A percentile compares a stretch with the other conserved stretches of the same genome.
phyloP scores from a whole-genome alignment of 148 eudicot species.

The Fagopyrum tataricum region DNA sequence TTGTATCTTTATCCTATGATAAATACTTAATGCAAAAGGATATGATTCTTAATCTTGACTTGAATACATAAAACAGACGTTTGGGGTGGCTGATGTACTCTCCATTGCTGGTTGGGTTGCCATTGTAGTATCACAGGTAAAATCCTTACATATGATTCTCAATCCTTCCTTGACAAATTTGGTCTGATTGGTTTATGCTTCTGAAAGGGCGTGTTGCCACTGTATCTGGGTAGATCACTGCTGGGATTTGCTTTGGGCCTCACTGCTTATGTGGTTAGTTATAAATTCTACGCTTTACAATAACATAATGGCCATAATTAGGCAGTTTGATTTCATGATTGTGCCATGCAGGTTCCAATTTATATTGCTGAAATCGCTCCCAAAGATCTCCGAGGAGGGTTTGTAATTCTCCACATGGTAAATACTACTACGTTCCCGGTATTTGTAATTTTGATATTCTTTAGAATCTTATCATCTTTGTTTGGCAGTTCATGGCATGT shows the following conservation, averaged over 20 bases:
- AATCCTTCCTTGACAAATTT: neutral
- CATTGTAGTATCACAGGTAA: constrained; percentile 24
- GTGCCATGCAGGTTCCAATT: constrained; percentile 15
- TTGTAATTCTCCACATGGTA: constrained; percentile 21
- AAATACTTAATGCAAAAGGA: neutral
- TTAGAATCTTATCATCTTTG: no score
- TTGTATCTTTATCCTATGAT: neutral
- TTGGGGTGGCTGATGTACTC: constrained; percentile 18
- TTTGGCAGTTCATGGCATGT: constrained; percentile 18
- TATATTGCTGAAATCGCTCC: constrained; percentile 32
- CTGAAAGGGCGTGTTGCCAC: constrained; percentile 26
- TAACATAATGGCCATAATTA: no score
- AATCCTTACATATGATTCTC: neutral
- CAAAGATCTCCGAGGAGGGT: constrained; percentile 23
- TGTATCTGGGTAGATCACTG: constrained; percentile 27
- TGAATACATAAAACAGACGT: constrained; percentile 15
- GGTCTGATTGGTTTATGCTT: neutral
- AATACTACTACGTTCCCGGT: neutral
- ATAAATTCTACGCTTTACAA: neutral
- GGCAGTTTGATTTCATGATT: neutral
- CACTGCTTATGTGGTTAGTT: constrained; percentile 23
- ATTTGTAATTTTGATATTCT: no score
- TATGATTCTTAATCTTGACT: neutral
- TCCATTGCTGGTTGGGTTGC: constrained; percentile 29
- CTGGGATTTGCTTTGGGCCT: constrained; percentile 24